Base-by-base conservation (phyloP, 352 stramenopile species). In the Phytophthora brassicae region DNA sequence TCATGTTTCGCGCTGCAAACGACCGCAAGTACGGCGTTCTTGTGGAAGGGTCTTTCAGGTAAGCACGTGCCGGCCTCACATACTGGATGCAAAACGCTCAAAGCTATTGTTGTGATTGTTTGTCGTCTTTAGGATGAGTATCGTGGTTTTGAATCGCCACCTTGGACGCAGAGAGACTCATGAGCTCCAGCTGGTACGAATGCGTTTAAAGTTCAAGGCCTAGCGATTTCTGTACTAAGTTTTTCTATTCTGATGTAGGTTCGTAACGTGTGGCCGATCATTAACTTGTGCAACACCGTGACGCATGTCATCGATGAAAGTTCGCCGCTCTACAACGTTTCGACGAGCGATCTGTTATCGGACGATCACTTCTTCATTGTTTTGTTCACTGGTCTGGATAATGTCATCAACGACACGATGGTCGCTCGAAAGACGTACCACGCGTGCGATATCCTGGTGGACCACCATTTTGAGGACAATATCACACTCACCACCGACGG, bases 1-100 rank as follows among this genome's bases (percentile, higher is more conserved):
- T 88, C 42, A 79, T 88, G 58, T 88, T 88, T 56, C 75, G 78
- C 19, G 78, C 74, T 17, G 78, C 78, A 2, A 88, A 86, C 41
- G 86, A 79, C 35, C 78, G 78, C 9, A 72, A 66, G 19, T 83
- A 75, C 28, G 78, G 78, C 2, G 62, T 72, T 13, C 68, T 88
- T 17, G 76, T 88, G 13, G 75, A 88, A 55, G 71, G 78, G 5
- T 83, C 75, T 6, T 88, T 88, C 55, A 66, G 78, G 77, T 87
- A 54, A 19, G 56, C 38, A 11, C 6, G 13, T 41, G 12, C 33
- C n/a, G 33, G n/a, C 35, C n/a, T 41, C 35, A 7, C 0, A 8
- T n/a, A 44, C 39, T 45, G 39, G 13, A 17, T 17, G 39, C n/a
- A 0, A 45, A 16, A 19, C 13, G 39, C 39, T 26, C 17, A 20